Conservation (phyloP, 1,139 yeast species). For the Diutina siamensis region DNA sequence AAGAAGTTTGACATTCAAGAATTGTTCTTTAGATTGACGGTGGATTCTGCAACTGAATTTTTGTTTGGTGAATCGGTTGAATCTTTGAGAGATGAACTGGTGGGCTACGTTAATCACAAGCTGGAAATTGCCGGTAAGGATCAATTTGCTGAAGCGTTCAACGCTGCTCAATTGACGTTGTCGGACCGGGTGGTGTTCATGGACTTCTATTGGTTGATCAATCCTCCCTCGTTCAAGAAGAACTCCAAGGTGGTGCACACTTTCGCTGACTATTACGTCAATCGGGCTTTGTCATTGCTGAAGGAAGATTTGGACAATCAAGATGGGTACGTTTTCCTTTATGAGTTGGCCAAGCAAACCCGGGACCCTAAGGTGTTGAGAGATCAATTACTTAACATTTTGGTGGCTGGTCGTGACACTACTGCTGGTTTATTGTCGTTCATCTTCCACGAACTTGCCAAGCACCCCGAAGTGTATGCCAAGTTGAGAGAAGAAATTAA, state of each 20-base stretch:
- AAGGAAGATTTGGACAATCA: constrained; percentile 15
- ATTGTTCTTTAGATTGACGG: constrained; percentile 18
- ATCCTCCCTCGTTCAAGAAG: constrained; percentile 21
- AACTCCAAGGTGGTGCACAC: constrained; percentile 20
- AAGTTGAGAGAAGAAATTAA: constrained; percentile 16
- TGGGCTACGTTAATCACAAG: constrained; percentile 13
- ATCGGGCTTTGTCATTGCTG: constrained; percentile 19
- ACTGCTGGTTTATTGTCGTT: constrained; percentile 21
- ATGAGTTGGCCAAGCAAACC: constrained; percentile 20
- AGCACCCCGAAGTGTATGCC: constrained; percentile 15
- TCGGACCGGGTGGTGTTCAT: constrained; percentile 21
- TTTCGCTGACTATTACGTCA: constrained; percentile 19
- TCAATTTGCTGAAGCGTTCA: constrained; percentile 22
- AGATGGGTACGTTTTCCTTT: constrained; percentile 17
- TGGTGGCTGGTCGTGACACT: constrained; percentile 24
- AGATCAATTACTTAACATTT: constrained; percentile 20
- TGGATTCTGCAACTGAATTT: constrained; percentile 12
- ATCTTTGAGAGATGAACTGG: constrained; percentile 16
- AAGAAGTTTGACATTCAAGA: constrained; percentile 15
- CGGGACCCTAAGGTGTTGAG: constrained; percentile 17
- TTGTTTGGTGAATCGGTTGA: constrained; percentile 12
- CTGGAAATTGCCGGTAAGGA: constrained; percentile 13
- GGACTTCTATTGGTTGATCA: constrained; percentile 17
- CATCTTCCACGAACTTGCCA: constrained; percentile 17
- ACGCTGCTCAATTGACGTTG: constrained; percentile 20